Evolutionary conservation across 495 filamentous ascomycete species (phyloP), one percentile per base, ranked within the genome.

Genomic region (Pyronema omphalodes): DNA sequence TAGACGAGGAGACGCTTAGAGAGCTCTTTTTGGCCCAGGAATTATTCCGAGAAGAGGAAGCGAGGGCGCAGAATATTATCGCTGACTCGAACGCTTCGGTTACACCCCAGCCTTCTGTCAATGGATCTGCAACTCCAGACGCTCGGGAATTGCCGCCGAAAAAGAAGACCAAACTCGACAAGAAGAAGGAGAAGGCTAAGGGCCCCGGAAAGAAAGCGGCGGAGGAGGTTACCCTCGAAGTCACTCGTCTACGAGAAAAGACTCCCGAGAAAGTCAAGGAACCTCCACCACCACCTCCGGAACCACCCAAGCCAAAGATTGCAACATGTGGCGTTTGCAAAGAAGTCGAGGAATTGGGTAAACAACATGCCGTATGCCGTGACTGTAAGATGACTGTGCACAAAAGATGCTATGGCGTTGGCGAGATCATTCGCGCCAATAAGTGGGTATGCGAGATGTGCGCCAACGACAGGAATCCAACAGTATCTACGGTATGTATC

Each of bases 401-500:
- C 66, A 81, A 83, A 43, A 81, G 79, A 53, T 98, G 91, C 67
- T 98, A 95, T 66, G 91, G 91, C 14, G 74, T 96, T 34, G 67
- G 76, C 1, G 79, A 84, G 29, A 74, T 73, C 44, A 76, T 80
- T n/a, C 76, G 76, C 40, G 73, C 74, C 29, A 75, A 74, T 50
- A 93, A 93, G 68, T 98, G 91, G 91, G 74, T 84, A 15, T 98
- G 91, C 67, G 91, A 98, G 68, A 89, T 84, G 77, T 98, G 91
- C 69, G 71, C 78, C 9, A 98, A 98, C 64, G 91, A 98, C 61
- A 83, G 86, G 60, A 85, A 77, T 55, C 86, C 86, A 3, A 77
- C 81, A 56, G 79, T 91, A 17, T 93, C 88, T 18, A 88, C 88
- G 50, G 80, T 83, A 74, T 74, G 80, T 71, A 36, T 11, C 9